phyloP scores from a whole-genome alignment of 2,329 filamentous ascomycete genomes.

The Ophiostoma pallidulum region DNA sequence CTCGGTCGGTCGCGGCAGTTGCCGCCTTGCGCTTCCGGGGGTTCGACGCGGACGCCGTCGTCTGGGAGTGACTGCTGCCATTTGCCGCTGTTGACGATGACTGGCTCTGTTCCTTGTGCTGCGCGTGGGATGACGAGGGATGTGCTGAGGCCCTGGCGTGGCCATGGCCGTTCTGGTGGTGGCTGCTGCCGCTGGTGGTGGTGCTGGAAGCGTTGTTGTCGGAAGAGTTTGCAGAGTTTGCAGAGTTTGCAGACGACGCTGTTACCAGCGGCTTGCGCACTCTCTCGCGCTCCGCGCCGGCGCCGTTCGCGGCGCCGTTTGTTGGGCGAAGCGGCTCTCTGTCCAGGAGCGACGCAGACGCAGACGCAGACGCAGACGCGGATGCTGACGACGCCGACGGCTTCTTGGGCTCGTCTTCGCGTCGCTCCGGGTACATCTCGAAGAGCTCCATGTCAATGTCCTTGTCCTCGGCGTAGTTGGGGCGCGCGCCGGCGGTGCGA shows the following conservation, averaged over 20 bases:
- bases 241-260: slow-evolving; percentile 20
- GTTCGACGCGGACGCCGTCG: slow-evolving; percentile 20
- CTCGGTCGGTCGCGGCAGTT: slow-evolving; percentile 16
- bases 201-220: too few relatives aligned
- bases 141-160: slow-evolving; percentile 2
- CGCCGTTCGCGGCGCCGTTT: slow-evolving; percentile 5
- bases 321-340: slow-evolving; percentile 12
- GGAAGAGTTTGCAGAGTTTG: slow-evolving; percentile 18
- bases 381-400: slow-evolving; percentile 30
- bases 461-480: slow-evolving; percentile 92
- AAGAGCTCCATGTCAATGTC: slow-evolving; percentile 81
- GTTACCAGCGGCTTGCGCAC: slow-evolving; percentile 16
- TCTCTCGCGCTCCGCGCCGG: slow-evolving; percentile 6
- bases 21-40: slow-evolving; percentile 83
- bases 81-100: slow-evolving; percentile 17
- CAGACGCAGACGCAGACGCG: slow-evolving; percentile 16
- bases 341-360: slow-evolving; percentile 5
- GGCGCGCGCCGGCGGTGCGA: slow-evolving; percentile 66
- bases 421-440: slow-evolving; percentile 53
- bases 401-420: slow-evolving; percentile 50
- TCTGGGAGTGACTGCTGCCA: slow-evolving; percentile 35
- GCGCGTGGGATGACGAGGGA: slow-evolving; percentile 9
- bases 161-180: slow-evolving; percentile 17
- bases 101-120: slow-evolving; percentile 19
- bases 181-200: slow-evolving; percentile 9